Base-by-base conservation (phyloP, 805 yeast species). In the Nakazawaea anatomiae region DNA sequence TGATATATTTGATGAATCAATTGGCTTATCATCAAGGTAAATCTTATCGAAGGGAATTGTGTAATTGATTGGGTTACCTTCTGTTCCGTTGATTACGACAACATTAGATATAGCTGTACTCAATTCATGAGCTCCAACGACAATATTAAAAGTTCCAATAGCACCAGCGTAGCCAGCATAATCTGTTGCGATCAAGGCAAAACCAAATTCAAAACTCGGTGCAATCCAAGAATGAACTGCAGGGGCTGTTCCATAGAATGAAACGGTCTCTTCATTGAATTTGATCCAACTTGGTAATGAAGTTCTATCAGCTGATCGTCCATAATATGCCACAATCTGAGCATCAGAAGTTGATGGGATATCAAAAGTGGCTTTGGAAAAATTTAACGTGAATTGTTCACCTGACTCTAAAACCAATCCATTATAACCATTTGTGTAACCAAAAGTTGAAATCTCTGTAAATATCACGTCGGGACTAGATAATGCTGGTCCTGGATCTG, bases 251-350 rank as follows among this genome's bases (percentile, higher is more conserved):
- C 99, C 99, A 42, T 81, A 74, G 66, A 90, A 92, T 25, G 87
- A 77, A 56, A 89, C 70, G 39, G 74, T 72, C 50, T 71, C 70
- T 5, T 76, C 60, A 60, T 89, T 83, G 62, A 92, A 94, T 49
- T 69, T 67, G 47, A 89, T 71, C 98, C 99, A 94, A 61, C 81
- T 85, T 39, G 99, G 99, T 51, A 94, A 73, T 3, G 99, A 92
- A 1, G 96, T 79, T 62, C 91, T 80, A 64, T 88, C 89, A 11
- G 74, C 68, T n/a, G 91, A 81, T 55, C 86, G 77, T 25, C 97
- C 97, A 61, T 88, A 87, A 68, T 86, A 89, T 7, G 84, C 83
- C 14, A 77, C 73, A 34, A 86, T 79, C 2, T 72, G 61, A 50
- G 78, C 68, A 31, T 72, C 67, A 4, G 83, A 76, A 43, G 70